A percentile compares a stretch with the other conserved stretches of the same genome.
phyloP scores from a whole-genome alignment of 2,329 filamentous ascomycete genomes.

The Colletotrichum aenigma region DNA sequence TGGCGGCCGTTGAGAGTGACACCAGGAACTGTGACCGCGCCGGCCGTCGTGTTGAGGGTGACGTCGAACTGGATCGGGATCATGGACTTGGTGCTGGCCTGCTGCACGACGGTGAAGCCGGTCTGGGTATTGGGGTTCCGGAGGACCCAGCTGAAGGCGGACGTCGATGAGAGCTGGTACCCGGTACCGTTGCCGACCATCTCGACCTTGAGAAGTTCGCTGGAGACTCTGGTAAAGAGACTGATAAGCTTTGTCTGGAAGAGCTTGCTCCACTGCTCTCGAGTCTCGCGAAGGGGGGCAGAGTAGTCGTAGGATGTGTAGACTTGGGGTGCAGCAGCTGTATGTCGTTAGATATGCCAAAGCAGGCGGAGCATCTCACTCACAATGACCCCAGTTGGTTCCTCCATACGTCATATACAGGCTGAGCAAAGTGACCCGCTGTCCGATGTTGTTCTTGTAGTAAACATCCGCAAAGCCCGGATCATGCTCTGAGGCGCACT shows the following conservation, averaged over 20 bases:
- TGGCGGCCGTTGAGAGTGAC: constrained; percentile 67
- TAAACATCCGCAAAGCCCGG: constrained; percentile 79
- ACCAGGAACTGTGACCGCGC: constrained; percentile 43
- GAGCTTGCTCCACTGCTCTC: constrained; percentile 56
- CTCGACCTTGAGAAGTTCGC: constrained; percentile 52
- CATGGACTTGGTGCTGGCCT: constrained; percentile 47
- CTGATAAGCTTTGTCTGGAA: constrained; percentile 59
- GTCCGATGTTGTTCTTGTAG: constrained; percentile 76
- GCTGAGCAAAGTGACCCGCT: constrained; percentile 71
- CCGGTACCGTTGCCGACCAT: constrained; percentile 61
- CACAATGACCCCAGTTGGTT: constrained; percentile 78
- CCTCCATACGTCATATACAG: constrained; percentile 82
- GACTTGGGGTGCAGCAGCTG: constrained; percentile 43
- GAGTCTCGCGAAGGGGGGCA: constrained; percentile 57
- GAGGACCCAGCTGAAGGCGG: constrained; percentile 55
- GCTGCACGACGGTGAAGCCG: constrained; percentile 55
- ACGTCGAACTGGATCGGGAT: constrained; percentile 49
- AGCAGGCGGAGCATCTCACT: not conserved
- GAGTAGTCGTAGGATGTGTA: constrained; percentile 64
- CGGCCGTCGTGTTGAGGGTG: constrained; percentile 50
- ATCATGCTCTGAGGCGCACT: constrained; percentile 66
- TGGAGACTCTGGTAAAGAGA: constrained; percentile 56
- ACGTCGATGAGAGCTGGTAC: constrained; percentile 31
- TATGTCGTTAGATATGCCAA: not conserved
- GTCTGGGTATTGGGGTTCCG: constrained; percentile 53